Conservation (phyloP, 2,329 filamentous ascomycete species). For the Aurifilum marmelostoma region DNA sequence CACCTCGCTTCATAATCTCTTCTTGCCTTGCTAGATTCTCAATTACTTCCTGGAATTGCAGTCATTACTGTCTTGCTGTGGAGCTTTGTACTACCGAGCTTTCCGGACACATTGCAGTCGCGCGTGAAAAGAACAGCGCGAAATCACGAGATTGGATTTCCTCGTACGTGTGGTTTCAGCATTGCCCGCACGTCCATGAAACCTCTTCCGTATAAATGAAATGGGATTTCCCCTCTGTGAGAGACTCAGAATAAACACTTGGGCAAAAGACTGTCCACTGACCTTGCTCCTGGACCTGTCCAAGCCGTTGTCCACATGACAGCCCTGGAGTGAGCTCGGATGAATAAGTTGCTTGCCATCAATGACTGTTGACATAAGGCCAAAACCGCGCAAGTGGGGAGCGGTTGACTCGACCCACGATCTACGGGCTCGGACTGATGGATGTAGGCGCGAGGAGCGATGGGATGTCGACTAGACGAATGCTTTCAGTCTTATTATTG, state of each 20-base stretch:
- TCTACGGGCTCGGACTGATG: neutral
- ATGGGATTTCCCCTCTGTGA: too few species aligned
- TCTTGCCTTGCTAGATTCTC: neutral
- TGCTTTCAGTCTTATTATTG: neutral
- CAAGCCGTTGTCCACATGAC: too few species aligned
- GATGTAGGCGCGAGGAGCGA: constrained; percentile 5
- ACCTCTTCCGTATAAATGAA: too few species aligned
- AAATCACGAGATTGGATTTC: neutral
- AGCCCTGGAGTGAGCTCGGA: neutral
- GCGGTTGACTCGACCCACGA: neutral
- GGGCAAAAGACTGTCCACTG: neutral
- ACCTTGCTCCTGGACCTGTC: neutral
- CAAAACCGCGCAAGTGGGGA: constrained; percentile 4
- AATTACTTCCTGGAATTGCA: neutral
- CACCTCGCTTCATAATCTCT: neutral
- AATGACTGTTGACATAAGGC: neutral
- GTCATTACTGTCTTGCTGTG: neutral
- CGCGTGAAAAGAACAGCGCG: neutral
- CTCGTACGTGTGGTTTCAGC: neutral
- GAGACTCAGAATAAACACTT: neutral
- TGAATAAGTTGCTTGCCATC: neutral
- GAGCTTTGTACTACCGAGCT: neutral
- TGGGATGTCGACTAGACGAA: neutral
- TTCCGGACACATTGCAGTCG: neutral
- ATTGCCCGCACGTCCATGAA: neutral